Evolutionary conservation across 495 filamentous ascomycete species (phyloP).

Genomic region (Tuber microsphaerosporum): DNA sequence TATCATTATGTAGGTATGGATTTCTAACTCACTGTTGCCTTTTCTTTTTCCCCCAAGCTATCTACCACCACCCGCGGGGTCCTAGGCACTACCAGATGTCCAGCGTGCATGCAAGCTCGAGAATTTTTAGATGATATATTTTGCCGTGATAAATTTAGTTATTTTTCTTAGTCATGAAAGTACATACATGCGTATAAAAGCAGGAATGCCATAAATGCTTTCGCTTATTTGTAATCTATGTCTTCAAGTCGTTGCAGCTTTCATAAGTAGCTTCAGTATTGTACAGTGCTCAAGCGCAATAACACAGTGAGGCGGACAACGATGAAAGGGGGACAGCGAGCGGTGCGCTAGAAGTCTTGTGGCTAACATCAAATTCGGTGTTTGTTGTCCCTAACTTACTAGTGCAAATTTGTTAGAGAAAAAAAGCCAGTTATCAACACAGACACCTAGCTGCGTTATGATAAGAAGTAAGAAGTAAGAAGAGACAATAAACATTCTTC

Average conservation of each 20-base stretch:
- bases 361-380: no score
- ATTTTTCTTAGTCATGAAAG: neutral
- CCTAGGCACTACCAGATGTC: neutral
- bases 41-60: neutral
- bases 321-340: no score
- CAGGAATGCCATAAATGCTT: neutral
- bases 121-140: neutral
- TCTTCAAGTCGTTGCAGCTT: neutral
- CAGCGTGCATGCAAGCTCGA: neutral
- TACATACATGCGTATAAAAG: neutral
- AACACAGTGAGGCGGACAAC: no score
- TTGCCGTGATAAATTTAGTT: neutral
- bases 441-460: no score
- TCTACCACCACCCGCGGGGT: neutral
- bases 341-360: no score
- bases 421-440: no score
- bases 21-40: slow-evolving; percentile 9
- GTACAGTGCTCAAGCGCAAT: no score
- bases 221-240: neutral
- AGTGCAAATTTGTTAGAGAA: no score
- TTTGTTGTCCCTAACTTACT: no score
- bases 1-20: slow-evolving; percentile 14
- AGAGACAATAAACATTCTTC: no score
- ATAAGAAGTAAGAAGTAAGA: no score
- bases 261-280: neutral